Evolutionary conservation across 140 eudicot genomes (phyloP), one percentile per base, ranked within the genome.

Genomic region (Anethum foeniculum): DNA sequence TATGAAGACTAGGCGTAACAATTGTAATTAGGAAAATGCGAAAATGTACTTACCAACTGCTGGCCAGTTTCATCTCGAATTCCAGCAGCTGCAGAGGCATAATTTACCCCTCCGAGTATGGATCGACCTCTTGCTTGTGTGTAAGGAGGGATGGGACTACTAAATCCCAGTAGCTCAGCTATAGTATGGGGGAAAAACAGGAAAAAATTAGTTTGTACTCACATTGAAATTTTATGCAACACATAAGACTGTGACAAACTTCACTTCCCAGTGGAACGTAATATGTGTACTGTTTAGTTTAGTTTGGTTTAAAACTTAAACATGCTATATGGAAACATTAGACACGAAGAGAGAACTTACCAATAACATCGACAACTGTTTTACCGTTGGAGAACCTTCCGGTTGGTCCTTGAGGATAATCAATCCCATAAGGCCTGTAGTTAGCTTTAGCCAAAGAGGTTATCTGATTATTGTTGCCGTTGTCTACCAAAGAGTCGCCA

Each of bases 391-490:
- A 79, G 60, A 85, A 85, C 64, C 88, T 71, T 36, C 88, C 88
- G 48, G 86, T 85, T 8, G 85, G 84, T 6, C 88, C 88, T 4
- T 3, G 38, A 6, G 85, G 72, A 28, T 82, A 85, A 62, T 85
- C 88, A 39, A 85, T 85, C 23, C 88, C 88, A 60, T 85, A 85
- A 64, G 88, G 88, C 76, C 69, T 28, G 83, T 85, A 85, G 71
- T 85, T 79, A 52, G 88, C 83, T 38, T 49, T 82, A 2, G 88
- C 88, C 83, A 82, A 79, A 2, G 88, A 85, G 16, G 83, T 76
- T 15, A 85, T 85, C n/a, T 64, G 75, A 49, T 85, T 85, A 79
- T 85, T 85, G 47, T 85, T 85, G 25, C 88, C 88, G 36, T 85
- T 85, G 52, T 85, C 88, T 28, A 85, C 86, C 75, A 85, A 79